Base-by-base conservation (phyloP, 2,329 filamentous ascomycete genomes). In the Exophiala calicioides region DNA sequence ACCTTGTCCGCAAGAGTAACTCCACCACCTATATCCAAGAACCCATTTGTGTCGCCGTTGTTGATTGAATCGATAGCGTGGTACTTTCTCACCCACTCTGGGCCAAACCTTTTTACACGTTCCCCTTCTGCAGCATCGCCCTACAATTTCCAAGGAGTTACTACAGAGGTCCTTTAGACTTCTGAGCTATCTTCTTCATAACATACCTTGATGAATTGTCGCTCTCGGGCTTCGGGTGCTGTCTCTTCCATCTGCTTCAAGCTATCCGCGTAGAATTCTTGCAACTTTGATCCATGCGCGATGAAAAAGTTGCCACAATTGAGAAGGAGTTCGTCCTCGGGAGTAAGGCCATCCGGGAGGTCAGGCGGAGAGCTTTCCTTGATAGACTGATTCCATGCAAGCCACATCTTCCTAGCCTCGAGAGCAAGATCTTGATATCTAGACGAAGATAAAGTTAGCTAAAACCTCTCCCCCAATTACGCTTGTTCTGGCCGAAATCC, bases 241-340 rank as follows among this genome's bases (percentile, higher is more conserved):
- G 21, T 50, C 47, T 54, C 9, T 80, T 56, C 57, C 66, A 64
- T 42, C 73, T 72, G 27, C 77, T 76, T 48, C 80, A 76, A 44
- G 73, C 73, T 4, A 76, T 66, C 31, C 75, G 65, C 18, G 40
- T 75, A 72, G 4, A 72, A 70, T 29, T 66, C 62, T 10, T 70
- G 70, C 42, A 74, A 73, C 47, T 73, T 65, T 33, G 60, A 65
- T 26, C 67, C 64, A 41, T 67, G 69, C 0, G 62, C 67, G 65
- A 68, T 74, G 61, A 71, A 75, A 31, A 75, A 74, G 26, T 73
- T 72, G 1, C 71, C 74, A 58, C 76, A 65, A 57, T 76, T 72
- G 58, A 74, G 76, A 58, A 70, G 69, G 0, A 71, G 69, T 49
- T 62, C 61, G 47, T 64, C 63, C 20, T 63, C 62, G 55, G 61